Base-by-base conservation (phyloP, 2,329 filamentous ascomycete genomes). In the Penicillium sp. region DNA sequence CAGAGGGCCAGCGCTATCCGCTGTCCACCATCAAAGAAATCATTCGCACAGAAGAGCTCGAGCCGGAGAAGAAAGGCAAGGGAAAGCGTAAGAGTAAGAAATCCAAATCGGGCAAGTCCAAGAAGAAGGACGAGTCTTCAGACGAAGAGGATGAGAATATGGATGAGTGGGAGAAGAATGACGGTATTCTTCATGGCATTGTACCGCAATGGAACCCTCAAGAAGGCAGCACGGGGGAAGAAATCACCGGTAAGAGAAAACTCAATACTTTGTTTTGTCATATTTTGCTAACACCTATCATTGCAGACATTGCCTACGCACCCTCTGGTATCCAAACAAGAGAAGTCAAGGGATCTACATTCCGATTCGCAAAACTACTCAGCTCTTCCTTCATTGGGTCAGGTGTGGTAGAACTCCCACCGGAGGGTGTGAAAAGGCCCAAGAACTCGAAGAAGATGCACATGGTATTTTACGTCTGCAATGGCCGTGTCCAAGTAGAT, bases 391-490 rank as follows among this genome's bases (percentile, higher is more conserved):
- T 96, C 73, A 91, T 97, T 72, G 92, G 92, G 29, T 88, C 89
- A 9, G 94, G 94, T 14, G 83, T 97, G 48, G 90, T 99, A 33
- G 93, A 97, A 66, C 78, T 99, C 47, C 90, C 91, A 5, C 87
- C 91, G 0, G 88, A 89, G 2, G 86, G 90, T 28, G 85, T 89
- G 69, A 99, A 99, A 79, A 86, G 87, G 63, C 85, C 88, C 45
- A 97, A 97, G 81, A 97, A 97, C 74, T 89, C 90, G 31, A 84
- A 93, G 59, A 92, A 90, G 77, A 97, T 97, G 91, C 92, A 97
- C 70, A 94, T 99, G 88, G 87, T 90, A 1, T 97, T 97, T 73
- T 97, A 96, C 65, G 89, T 99, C 26, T 88, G 91, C 64, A 83
- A 84, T 40, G 94, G 94, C 19, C 87, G 89, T 60, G 91, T 97